These are phyloP conservation scores for Sesbania bispinosa DNA, from an alignment of 306 rosid genomes.

Conservation along the genomic window DNA sequence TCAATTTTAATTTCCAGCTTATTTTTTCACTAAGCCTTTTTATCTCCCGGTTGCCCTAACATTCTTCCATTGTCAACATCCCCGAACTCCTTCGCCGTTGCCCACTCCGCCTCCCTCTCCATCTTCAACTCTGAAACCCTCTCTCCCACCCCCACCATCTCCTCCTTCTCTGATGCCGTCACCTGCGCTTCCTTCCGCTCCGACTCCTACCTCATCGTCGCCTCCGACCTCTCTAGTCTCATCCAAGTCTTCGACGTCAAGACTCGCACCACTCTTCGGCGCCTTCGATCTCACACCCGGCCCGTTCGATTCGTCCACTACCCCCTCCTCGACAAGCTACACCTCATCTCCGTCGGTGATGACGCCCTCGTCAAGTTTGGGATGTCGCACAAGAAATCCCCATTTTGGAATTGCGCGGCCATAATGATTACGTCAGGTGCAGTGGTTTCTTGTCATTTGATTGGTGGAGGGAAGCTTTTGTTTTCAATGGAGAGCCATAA, in stretches of 20 bases:
- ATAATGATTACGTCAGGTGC: constrained; percentile 79
- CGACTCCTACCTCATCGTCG: constrained; percentile 77
- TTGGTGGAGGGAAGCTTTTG: constrained; percentile 77
- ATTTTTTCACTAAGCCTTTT: too few relatives aligned
- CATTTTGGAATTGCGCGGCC: constrained; percentile 47
- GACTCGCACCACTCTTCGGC: constrained; percentile 54
- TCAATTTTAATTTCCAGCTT: too few relatives aligned
- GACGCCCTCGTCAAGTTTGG: constrained; percentile 80
- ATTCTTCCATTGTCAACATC: too few relatives aligned
- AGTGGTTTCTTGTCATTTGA: constrained; percentile 91
- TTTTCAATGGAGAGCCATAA: constrained; percentile 87
- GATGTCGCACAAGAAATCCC: constrained; percentile 58
- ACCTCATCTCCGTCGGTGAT: constrained; percentile 78
- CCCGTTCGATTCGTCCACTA: constrained; percentile 74
- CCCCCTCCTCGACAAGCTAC: constrained; percentile 70
- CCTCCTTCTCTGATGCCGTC: constrained; percentile 66
- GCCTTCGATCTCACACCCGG: constrained; percentile 65
- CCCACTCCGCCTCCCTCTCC: constrained; percentile 65
- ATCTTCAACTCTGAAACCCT: constrained; percentile 50
- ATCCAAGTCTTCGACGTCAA: constrained; percentile 68
- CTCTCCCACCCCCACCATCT: constrained; percentile 46
- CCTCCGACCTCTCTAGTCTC: constrained; percentile 76
- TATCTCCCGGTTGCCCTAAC: too few relatives aligned
- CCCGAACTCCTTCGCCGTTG: constrained; percentile 59
- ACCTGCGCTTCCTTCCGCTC: constrained; percentile 68